A percentile compares a stretch with the other conserved stretches of the same genome.
Evolutionary conservation across 257 asterid genomes (phyloP).

Genomic region (Coffea canephora): DNA sequence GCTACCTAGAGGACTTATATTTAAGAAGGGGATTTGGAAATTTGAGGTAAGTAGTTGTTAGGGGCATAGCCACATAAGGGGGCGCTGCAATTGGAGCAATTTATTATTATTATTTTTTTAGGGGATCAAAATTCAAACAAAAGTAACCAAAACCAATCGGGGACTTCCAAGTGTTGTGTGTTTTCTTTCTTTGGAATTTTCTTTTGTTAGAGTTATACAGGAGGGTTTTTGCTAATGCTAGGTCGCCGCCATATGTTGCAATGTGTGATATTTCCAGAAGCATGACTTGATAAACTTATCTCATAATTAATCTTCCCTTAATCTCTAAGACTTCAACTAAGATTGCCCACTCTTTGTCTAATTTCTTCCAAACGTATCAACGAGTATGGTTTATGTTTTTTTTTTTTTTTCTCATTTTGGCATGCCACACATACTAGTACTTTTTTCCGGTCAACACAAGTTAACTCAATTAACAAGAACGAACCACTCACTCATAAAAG

Average conservation of each 20-base stretch:
- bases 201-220: slow-evolving; percentile 32
- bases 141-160: slow-evolving; percentile 26
- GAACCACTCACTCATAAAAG: too few species aligned
- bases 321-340: slow-evolving; percentile 28
- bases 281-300: neutral
- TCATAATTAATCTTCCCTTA: slow-evolving; percentile 15
- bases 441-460: too few species aligned
- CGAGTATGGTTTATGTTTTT: neutral
- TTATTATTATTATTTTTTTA: too few species aligned
- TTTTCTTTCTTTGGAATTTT: slow-evolving; percentile 14
- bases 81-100: too few species aligned
- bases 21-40: too few species aligned
- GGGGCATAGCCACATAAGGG: too few species aligned
- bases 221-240: slow-evolving; percentile 5
- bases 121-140: slow-evolving; percentile 19
- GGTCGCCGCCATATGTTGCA: slow-evolving; percentile 20
- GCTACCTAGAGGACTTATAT: too few species aligned
- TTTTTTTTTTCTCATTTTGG: neutral
- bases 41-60: too few species aligned
- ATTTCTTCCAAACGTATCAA: neutral
- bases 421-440: neutral
- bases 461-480: too few species aligned
- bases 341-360: neutral
- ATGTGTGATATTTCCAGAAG: slow-evolving; percentile 12
- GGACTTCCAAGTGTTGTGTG: slow-evolving; percentile 36